phyloP scores from a whole-genome alignment of 306 rosid species.

The Begonia loranthoides region DNA sequence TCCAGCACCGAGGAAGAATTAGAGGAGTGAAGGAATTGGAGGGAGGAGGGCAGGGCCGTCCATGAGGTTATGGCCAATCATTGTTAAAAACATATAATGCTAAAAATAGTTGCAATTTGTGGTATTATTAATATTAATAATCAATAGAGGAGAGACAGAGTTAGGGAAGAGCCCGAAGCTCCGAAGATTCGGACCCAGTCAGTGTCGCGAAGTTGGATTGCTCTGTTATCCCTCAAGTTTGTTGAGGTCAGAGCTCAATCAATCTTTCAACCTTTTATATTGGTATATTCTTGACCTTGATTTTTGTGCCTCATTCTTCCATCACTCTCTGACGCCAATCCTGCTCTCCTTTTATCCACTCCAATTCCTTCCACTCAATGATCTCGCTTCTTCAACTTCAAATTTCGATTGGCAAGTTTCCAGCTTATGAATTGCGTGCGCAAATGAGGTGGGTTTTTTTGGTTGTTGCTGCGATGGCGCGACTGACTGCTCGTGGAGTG shows the following conservation, averaged over 20 bases:
- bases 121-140: too few relatives aligned
- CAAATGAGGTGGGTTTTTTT: slow-evolving; percentile 17
- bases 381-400: slow-evolving; percentile 47
- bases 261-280: slow-evolving; percentile 29
- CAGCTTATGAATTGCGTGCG: slow-evolving; percentile 33
- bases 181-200: slow-evolving; percentile 39
- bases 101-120: too few relatives aligned
- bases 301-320: slow-evolving; percentile 38
- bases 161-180: slow-evolving; percentile 26
- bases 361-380: slow-evolving; percentile 30
- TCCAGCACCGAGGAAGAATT: too few relatives aligned
- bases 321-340: slow-evolving; percentile 14
- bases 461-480: slow-evolving; percentile 38
- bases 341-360: slow-evolving; percentile 13
- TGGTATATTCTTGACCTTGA: slow-evolving; percentile 14
- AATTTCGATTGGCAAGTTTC: slow-evolving; percentile 32
- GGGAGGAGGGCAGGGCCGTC: too few relatives aligned
- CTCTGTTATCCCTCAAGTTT: slow-evolving; percentile 38
- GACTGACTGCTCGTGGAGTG: slow-evolving; percentile 18
- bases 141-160: neutral
- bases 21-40: too few relatives aligned
- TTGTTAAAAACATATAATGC: too few relatives aligned
- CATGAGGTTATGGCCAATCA: too few relatives aligned
- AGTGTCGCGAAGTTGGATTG: slow-evolving; percentile 37
- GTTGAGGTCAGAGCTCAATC: slow-evolving; percentile 51